Evolutionary conservation across 441 rosid species (phyloP).

Genomic region (Capsella rubella): DNA sequence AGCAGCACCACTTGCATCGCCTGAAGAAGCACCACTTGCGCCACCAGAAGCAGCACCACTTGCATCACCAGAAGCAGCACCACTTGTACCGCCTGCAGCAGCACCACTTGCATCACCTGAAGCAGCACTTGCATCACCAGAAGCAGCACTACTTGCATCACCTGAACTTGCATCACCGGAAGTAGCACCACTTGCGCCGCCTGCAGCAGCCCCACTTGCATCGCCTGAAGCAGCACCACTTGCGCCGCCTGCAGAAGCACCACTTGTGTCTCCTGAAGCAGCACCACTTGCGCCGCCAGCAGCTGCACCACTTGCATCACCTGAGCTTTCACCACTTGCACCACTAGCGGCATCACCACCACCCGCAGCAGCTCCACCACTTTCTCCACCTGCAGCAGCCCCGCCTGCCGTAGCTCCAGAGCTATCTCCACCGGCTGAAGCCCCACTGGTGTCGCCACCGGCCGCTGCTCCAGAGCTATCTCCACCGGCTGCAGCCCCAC

Average conservation of each 20-base stretch:
- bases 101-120: background rate
- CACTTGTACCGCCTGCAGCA: background rate
- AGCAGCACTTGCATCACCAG: too few species aligned
- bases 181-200: background rate
- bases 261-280: too few species aligned
- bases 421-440: too few species aligned
- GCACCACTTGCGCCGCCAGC: too few species aligned
- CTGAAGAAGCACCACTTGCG: accelerated
- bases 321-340: background rate
- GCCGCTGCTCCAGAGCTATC: background rate
- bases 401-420: too few species aligned
- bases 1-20: background rate
- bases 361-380: background rate
- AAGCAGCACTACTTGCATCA: too few species aligned
- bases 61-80: too few species aligned
- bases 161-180: background rate
- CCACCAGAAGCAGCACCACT: background rate
- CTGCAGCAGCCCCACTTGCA: background rate
- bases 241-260: too few species aligned
- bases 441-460: too few species aligned
- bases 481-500: background rate
- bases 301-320: background rate
- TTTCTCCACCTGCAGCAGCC: too few species aligned
- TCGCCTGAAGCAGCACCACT: too few species aligned
- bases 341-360: background rate